These are phyloP conservation scores for Theileria equi DNA, from an alignment of 169 alveolate species.

Conservation along the genomic window DNA sequence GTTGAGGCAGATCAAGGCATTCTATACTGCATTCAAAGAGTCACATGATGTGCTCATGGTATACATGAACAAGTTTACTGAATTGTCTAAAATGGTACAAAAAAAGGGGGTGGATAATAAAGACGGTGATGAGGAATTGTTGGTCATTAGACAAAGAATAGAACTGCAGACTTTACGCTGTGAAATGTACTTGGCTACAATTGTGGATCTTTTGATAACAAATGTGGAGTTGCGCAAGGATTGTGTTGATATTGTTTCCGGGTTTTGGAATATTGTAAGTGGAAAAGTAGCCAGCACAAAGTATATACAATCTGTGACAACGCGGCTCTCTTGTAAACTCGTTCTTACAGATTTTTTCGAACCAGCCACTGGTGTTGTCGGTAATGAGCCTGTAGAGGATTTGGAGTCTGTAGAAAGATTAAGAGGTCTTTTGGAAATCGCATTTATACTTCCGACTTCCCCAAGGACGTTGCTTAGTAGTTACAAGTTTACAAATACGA, in stretches of 20 bases:
- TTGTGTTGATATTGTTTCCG: conserved; percentile 31
- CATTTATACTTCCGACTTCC: conserved; percentile 63
- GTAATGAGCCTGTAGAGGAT: conserved; percentile 11
- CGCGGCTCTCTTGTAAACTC: conserved; percentile 54
- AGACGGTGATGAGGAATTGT: not conserved
- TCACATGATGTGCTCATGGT: conserved; percentile 53
- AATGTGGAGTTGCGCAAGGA: too few relatives aligned
- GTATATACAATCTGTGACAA: conserved; percentile 65
- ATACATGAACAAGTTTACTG: conserved; percentile 41
- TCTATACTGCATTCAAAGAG: conserved; percentile 66
- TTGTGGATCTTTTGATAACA: conserved; percentile 64
- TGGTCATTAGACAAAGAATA: conserved; percentile 22
- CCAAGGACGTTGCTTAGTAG: conserved; percentile 35
- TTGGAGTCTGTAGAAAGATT: conserved; percentile 38
- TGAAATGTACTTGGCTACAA: conserved; percentile 67
- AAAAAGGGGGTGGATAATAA: too few relatives aligned
- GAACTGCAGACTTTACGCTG: conserved; percentile 68
- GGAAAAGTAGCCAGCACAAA: conserved; percentile 58
- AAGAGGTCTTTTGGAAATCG: conserved; percentile 66
- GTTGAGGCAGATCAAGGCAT: conserved; percentile 66
- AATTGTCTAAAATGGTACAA: too few relatives aligned
- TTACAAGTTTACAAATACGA: conserved; percentile 59
- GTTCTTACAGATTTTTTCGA: conserved; percentile 45
- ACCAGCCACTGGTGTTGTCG: not conserved
- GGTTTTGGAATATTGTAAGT: conserved; percentile 62